Base-by-base conservation (phyloP, 805 yeast species). In the Millerago galiae region DNA sequence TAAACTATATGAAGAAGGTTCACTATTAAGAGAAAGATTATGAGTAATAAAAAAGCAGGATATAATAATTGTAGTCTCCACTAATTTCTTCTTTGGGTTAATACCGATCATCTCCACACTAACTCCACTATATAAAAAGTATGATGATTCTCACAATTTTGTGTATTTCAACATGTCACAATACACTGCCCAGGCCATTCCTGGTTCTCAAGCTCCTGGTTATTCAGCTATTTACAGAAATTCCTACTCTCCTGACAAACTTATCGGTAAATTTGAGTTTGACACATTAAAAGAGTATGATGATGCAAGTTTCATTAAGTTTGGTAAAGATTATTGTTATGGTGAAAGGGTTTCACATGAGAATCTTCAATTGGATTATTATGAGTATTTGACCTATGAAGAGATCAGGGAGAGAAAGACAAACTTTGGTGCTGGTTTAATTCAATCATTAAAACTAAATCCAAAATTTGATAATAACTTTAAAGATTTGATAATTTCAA, bases 391-490 rank as follows among this genome's bases (percentile, higher is more conserved):
- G 26, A 60, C 71, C 3, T 79, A 65, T 51, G 50, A 39, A 6
- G 59, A 65, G 39, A 67, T 74, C n/a, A 61, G 65, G 17, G 46
- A 56, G 17, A 57, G 75, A 29, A 68, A 72, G 32, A 58, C 59
- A 31, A 51, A 66, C 37, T 61, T 80, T 26, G 86, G 81, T 2
- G 54, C 77, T 10, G 87, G 87, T 11, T 45, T 75, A 15, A 53
- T 67, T 42, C 56, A 70, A 4, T 30, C 41, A 1, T 29, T 42
- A 17, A 17, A 37, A 21, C 15, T 42, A 17, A 43, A 46, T 31
- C 47, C 47, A n/a, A 30, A 24, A 6, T 31, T 32, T 10, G 35
- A 34, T 17, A 26, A 21, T 8, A 2, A 29, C 9, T 29, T 29
- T 2, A 25, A 35, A 29, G 62, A 65, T 34, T 77, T 77, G 48